Evolutionary conservation across 495 filamentous ascomycete genomes (phyloP).

Genomic region (Daldinia caldariorum): DNA sequence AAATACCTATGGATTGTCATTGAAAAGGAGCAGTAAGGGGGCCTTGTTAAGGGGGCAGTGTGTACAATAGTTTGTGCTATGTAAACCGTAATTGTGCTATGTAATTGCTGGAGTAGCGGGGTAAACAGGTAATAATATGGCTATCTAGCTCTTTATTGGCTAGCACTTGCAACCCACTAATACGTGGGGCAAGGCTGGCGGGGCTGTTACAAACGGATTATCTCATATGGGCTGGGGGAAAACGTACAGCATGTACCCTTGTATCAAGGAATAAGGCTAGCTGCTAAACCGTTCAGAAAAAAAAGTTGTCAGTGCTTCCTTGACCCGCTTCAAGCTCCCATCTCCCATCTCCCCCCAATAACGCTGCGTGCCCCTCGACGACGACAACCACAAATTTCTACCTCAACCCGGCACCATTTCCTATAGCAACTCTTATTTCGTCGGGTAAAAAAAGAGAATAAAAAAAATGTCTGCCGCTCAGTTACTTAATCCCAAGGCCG

Average conservation of each 20-base stretch:
- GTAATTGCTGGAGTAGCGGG: not conserved
- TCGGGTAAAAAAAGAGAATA: too few relatives aligned
- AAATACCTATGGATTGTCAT: too few relatives aligned
- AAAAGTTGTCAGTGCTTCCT: slow-evolving; percentile 48
- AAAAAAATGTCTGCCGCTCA: slow-evolving; percentile 93
- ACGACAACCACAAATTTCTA: slow-evolving; percentile 34
- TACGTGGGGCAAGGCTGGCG: not conserved
- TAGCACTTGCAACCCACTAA: too few relatives aligned
- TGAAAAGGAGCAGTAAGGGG: not conserved
- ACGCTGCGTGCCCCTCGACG: slow-evolving; percentile 28
- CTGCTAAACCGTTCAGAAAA: too few relatives aligned
- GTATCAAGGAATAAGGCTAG: not conserved
- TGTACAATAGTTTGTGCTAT: too few relatives aligned
- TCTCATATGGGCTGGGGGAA: not conserved
- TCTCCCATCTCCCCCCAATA: slow-evolving; percentile 10
- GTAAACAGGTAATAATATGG: too few relatives aligned
- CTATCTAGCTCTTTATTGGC: too few relatives aligned
- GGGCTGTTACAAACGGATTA: not conserved
- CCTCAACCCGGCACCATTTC: slow-evolving; percentile 12
- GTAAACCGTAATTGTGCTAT: too few relatives aligned
- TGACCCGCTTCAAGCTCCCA: slow-evolving; percentile 30
- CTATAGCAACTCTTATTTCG: slow-evolving; percentile 2
- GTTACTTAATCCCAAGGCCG: slow-evolving; percentile 97
- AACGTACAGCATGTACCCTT: not conserved
- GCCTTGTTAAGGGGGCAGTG: too few relatives aligned